These are phyloP conservation scores for Penicillium tannophilum DNA, from an alignment of 495 filamentous ascomycete genomes.

Conservation along the genomic window DNA sequence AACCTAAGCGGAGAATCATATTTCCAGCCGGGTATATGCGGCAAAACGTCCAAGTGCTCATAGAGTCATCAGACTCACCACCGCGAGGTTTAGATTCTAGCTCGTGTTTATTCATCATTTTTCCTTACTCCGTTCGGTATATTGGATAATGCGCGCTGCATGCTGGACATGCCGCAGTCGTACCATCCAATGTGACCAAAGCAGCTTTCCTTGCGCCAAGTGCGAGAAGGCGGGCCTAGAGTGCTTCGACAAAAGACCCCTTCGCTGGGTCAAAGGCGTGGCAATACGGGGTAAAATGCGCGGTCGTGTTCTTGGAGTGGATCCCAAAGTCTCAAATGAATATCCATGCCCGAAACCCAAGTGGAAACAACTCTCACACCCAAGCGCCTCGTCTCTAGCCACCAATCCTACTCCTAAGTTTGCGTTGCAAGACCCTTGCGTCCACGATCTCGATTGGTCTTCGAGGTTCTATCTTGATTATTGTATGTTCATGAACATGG, in stretches of 20 bases:
- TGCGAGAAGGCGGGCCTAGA: conserved; percentile 46
- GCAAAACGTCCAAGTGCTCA: too few relatives aligned
- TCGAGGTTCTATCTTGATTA: conserved; percentile 52
- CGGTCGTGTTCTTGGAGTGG: neutral
- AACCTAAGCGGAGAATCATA: too few relatives aligned
- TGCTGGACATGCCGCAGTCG: conserved; percentile 57
- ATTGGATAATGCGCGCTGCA: neutral
- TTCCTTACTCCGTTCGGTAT: too few relatives aligned
- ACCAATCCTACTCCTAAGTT: conserved; percentile 7
- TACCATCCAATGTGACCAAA: conserved; percentile 54
- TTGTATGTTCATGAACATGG: conserved; percentile 31
- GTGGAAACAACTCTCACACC: too few relatives aligned
- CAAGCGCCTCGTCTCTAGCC: neutral
- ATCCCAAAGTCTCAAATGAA: too few relatives aligned
- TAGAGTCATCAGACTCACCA: too few relatives aligned
- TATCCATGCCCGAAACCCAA: too few relatives aligned
- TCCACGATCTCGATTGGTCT: conserved; percentile 30
- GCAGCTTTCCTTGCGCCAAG: conserved; percentile 32
- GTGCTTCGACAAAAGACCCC: conserved; percentile 52
- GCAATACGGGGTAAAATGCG: conserved; percentile 46
- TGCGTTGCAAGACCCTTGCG: conserved; percentile 37
- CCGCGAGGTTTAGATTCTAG: too few relatives aligned
- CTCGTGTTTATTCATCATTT: too few relatives aligned
- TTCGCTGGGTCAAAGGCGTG: conserved; percentile 46
- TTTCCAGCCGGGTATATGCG: too few relatives aligned